Percentiles rank a stretch among this genome's conserved stretches.
Conservation (phyloP, 2,329 filamentous ascomycete genomes). For the Daldinia sp. region DNA sequence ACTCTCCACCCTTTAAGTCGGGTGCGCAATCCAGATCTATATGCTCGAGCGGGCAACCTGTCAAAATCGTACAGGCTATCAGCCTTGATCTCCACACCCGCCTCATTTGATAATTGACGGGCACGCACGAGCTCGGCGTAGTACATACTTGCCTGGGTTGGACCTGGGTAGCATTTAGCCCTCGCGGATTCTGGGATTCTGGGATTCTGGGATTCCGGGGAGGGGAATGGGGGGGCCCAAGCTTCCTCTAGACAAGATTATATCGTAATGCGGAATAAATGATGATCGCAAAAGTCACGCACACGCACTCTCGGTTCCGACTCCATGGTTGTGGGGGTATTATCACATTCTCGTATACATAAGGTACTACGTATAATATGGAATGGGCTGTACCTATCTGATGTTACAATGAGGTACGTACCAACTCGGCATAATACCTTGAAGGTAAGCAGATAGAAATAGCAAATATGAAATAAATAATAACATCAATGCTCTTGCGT, state of each 20-base stretch:
- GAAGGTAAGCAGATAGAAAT: constrained; percentile 4
- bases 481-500: constrained; percentile 3
- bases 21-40: constrained; percentile 24
- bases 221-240: constrained; percentile 17
- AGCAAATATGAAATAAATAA: constrained; percentile 20
- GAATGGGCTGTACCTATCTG: no score
- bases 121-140: constrained; percentile 12
- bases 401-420: constrained; percentile 35
- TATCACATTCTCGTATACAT: constrained; percentile 39
- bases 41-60: constrained; percentile 23
- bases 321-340: constrained; percentile 37
- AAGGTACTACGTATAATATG: constrained; percentile 7
- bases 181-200: neutral
- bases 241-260: constrained; percentile 24
- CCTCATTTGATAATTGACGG: constrained; percentile 34
- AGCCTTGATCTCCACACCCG: constrained; percentile 34
- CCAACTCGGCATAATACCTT: constrained; percentile 7
- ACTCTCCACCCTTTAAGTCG: neutral
- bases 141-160: neutral
- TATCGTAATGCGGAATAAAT: constrained; percentile 29
- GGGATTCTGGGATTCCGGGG: neutral
- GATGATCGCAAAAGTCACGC: constrained; percentile 28
- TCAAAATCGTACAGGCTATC: constrained; percentile 33
- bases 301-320: constrained; percentile 33
- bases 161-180: constrained; percentile 2